phyloP scores from a whole-genome alignment of 2,329 filamentous ascomycete species.

The Sarocladiaceae sp. region DNA sequence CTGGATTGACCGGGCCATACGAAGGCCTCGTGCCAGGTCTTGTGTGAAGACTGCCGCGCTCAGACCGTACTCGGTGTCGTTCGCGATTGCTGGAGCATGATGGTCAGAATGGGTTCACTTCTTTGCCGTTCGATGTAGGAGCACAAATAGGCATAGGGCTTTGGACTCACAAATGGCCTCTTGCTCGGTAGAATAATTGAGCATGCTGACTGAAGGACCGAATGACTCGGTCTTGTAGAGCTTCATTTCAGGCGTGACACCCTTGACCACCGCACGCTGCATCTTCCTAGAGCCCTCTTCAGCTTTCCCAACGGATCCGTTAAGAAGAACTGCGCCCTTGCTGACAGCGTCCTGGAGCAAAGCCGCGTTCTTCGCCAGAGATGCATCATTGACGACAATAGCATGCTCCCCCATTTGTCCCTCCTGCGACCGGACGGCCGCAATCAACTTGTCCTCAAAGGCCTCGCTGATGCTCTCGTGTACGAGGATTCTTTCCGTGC shows the following conservation, averaged over 20 bases:
- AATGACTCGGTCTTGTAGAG: too few species aligned
- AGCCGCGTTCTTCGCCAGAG: slow-evolving; percentile 60
- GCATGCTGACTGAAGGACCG: too few species aligned
- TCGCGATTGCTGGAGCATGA: too few species aligned
- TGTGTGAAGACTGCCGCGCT: too few species aligned
- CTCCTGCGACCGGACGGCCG: slow-evolving; percentile 29
- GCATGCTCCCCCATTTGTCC: slow-evolving; percentile 28
- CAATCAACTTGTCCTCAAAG: slow-evolving; percentile 48
- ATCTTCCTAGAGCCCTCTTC: slow-evolving; percentile 37
- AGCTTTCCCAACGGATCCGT: slow-evolving; percentile 29
- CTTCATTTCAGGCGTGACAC: too few species aligned
- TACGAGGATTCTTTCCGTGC: slow-evolving; percentile 70
- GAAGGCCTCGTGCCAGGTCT: too few species aligned
- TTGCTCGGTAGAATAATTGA: too few species aligned
- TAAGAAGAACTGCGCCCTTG: slow-evolving; percentile 57
- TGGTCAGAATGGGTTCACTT: too few species aligned
- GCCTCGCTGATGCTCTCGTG: slow-evolving; percentile 40
- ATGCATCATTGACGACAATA: slow-evolving; percentile 65
- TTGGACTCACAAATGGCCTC: too few species aligned
- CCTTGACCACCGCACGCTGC: slow-evolving; percentile 62
- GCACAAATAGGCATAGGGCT: too few species aligned
- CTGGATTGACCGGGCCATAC: slow-evolving; percentile 60
- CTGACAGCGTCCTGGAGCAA: slow-evolving; percentile 64
- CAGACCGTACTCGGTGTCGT: too few species aligned
- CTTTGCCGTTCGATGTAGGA: too few species aligned